Conservation (phyloP, 1,284 basidiomycete genomes). For the Coniferiporia sulphurascens region DNA sequence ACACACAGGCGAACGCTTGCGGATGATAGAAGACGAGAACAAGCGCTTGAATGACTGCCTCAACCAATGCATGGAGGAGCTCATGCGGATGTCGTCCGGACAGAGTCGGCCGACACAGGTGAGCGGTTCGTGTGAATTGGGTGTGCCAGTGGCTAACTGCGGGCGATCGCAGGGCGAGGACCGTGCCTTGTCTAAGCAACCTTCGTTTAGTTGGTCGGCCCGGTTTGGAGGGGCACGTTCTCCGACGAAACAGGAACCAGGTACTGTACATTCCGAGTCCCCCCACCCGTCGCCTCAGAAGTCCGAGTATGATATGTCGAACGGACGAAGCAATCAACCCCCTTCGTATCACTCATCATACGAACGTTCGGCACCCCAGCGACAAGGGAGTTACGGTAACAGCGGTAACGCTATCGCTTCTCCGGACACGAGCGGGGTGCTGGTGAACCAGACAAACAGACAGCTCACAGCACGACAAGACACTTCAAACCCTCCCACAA, state of each 20-base stretch:
- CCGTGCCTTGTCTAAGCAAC: slow-evolving; percentile 56
- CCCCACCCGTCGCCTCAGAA: slow-evolving; percentile 74
- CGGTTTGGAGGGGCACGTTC: slow-evolving; percentile 68
- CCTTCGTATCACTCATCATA: slow-evolving; percentile 23
- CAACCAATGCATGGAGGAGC: slow-evolving; percentile 61
- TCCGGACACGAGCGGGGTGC: slow-evolving; percentile 17
- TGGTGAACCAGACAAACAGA: slow-evolving; percentile 26
- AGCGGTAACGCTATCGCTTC: neutral
- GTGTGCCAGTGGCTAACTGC: slow-evolving; percentile 3
- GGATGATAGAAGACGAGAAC: slow-evolving; percentile 72
- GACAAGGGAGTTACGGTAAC: slow-evolving; percentile 14
- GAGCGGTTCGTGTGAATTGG: slow-evolving; percentile 19
- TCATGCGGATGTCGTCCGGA: slow-evolving; percentile 39
- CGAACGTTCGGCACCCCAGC: slow-evolving; percentile 21
- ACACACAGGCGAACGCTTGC: slow-evolving; percentile 60
- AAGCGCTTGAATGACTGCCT: slow-evolving; percentile 57
- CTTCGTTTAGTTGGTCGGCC: slow-evolving; percentile 76
- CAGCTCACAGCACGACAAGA: slow-evolving; percentile 26
- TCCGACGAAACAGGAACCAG: slow-evolving; percentile 63
- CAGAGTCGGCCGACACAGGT: slow-evolving; percentile 33
- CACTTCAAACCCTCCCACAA: slow-evolving; percentile 19
- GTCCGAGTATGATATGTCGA: slow-evolving; percentile 58
- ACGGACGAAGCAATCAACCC: slow-evolving; percentile 29
- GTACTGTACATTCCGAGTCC: slow-evolving; percentile 44
- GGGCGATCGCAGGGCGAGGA: slow-evolving; percentile 38